A percentile compares a stretch with the other conserved stretches of the same genome.
Conservation (phyloP, 73 alveolate species). For the Blepharisma stoltei region DNA sequence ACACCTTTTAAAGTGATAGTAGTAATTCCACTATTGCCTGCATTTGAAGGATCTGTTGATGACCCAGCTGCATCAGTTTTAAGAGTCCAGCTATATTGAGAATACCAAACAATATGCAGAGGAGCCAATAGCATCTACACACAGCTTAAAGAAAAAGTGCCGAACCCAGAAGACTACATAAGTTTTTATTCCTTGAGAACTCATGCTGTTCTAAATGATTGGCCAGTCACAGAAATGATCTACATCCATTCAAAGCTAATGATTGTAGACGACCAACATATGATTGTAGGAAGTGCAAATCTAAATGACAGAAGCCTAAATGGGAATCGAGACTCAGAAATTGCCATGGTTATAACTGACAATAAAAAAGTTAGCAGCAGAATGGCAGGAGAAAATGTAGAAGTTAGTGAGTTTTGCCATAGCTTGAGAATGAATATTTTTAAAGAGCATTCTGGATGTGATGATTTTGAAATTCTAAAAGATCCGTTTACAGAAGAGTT, state of each 20-base stretch:
- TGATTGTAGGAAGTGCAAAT: slow-evolving; percentile 89
- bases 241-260: slow-evolving; percentile 87
- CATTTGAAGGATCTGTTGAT: slow-evolving; percentile 89
- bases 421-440: slow-evolving; percentile 49
- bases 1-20: slow-evolving; percentile 76
- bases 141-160: slow-evolving; percentile 63
- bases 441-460: slow-evolving; percentile 81
- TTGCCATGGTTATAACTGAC: slow-evolving; percentile 59
- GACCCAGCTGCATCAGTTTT: slow-evolving; percentile 50
- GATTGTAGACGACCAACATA: slow-evolving; percentile 85
- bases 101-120: slow-evolving; percentile 66
- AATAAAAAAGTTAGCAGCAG: slow-evolving; percentile 22
- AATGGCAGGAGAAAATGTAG: slow-evolving; percentile 35
- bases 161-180: slow-evolving; percentile 74
- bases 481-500: slow-evolving; percentile 75
- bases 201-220: slow-evolving; percentile 62
- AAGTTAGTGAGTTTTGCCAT: slow-evolving; percentile 44
- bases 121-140: slow-evolving; percentile 68
- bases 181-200: slow-evolving; percentile 82
- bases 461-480: slow-evolving; percentile 35
- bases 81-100: slow-evolving; percentile 73
- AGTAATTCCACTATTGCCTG: slow-evolving; percentile 92
- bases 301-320: slow-evolving; percentile 90
- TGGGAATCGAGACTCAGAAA: slow-evolving; percentile 91
- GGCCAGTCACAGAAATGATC: slow-evolving; percentile 77